Evolutionary conservation across 2,329 filamentous ascomycete genomes (phyloP).

Genomic region (Elsinoe arachidis): DNA sequence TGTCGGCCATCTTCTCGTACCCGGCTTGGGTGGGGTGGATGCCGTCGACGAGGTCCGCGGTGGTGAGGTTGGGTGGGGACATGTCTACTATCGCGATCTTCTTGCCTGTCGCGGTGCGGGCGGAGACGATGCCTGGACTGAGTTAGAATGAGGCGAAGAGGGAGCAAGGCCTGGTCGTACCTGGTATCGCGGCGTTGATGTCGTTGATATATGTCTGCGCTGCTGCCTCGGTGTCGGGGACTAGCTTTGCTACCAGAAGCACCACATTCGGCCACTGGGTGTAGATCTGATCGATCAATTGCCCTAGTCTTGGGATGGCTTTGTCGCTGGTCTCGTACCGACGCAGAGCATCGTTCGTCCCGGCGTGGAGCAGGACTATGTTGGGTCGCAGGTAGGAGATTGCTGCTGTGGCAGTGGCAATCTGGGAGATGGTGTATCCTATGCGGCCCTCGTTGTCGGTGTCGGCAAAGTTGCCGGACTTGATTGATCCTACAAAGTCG

Average conservation of each 20-base stretch:
- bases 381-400: constrained; percentile 21
- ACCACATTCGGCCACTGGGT: constrained; percentile 2
- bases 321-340: constrained; percentile 8
- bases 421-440: constrained; percentile 26
- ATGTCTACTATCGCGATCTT: constrained; percentile 5
- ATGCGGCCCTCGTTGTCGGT: constrained; percentile 29
- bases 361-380: constrained; percentile 22
- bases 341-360: constrained; percentile 20
- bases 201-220: constrained; percentile 10
- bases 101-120: neutral
- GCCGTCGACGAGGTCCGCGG: constrained; percentile 6
- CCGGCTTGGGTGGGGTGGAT: constrained; percentile 4
- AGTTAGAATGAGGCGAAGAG: neutral
- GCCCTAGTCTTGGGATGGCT: neutral
- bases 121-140: neutral
- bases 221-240: constrained; percentile 1
- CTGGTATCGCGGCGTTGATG: constrained; percentile 8
- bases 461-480: constrained; percentile 27
- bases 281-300: constrained; percentile 5
- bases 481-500: constrained; percentile 27
- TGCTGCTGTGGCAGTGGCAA: constrained; percentile 17
- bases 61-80: neutral
- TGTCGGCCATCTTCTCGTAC: constrained; percentile 9
- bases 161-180: neutral
- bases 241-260: neutral